These are phyloP conservation scores for Cymbidium sinense DNA, from an alignment of 106 monocot species.

Conservation along the genomic window DNA sequence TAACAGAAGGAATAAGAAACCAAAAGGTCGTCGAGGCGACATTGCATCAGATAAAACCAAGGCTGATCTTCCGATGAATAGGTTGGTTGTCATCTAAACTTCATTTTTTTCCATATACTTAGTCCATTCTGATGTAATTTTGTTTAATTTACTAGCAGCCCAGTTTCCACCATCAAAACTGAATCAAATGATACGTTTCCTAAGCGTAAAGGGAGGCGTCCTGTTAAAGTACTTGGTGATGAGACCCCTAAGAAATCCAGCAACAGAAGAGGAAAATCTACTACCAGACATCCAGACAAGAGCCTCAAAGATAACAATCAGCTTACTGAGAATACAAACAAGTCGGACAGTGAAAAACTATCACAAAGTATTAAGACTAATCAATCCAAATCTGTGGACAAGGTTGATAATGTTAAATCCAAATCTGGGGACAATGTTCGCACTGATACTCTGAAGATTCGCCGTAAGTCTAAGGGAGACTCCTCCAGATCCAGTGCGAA, in stretches of 20 bases:
- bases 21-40: not conserved
- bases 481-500: not conserved
- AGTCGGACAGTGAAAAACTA: not conserved
- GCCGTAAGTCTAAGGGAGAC: not conserved
- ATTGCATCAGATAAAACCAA: not conserved
- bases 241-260: not conserved
- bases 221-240: not conserved
- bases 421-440: not conserved
- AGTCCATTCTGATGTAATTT: not conserved
- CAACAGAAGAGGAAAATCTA: not conserved
- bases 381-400: not conserved
- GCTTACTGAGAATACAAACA: not conserved
- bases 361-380: not conserved
- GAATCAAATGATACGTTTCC: slow-evolving; percentile 1
- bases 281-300: not conserved
- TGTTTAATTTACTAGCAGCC: not conserved
- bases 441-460: not conserved
- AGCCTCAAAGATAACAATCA: not conserved
- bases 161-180: not conserved
- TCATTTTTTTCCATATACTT: not conserved
- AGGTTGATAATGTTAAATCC: not conserved
- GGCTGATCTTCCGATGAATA: not conserved
- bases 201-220: slow-evolving; percentile 1
- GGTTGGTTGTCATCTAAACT: not conserved
- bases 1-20: not conserved